These are phyloP conservation scores for Aspergillus sp. DNA, from an alignment of 2,329 filamentous ascomycete species.

Conservation along the genomic window DNA sequence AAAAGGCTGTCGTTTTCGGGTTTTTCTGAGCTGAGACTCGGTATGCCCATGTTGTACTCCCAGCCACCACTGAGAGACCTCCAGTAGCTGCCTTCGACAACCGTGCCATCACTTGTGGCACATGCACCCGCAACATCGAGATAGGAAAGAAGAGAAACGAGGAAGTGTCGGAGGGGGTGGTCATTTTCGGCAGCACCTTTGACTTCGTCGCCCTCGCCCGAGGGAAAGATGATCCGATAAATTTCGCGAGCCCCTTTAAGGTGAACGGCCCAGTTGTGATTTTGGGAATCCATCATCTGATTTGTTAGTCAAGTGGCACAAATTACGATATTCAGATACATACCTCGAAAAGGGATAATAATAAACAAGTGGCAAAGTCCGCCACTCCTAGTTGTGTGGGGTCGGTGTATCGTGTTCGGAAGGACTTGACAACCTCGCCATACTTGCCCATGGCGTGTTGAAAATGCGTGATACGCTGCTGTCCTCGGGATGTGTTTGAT, in stretches of 20 bases:
- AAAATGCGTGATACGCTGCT: constrained; percentile 29
- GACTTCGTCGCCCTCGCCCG: constrained; percentile 14
- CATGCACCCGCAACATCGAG: constrained; percentile 37
- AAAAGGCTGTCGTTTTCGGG: constrained; percentile 18
- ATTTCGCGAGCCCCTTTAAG: constrained; percentile 36
- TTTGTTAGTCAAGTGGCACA: constrained; percentile 1
- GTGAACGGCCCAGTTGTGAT: constrained; percentile 35
- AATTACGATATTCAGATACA: neutral
- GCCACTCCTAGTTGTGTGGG: constrained; percentile 20
- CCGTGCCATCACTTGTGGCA: constrained; percentile 31
- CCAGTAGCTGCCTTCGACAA: constrained; percentile 36
- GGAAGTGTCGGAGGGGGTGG: constrained; percentile 30
- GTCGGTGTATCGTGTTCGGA: constrained; percentile 22
- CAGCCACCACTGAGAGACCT: constrained; percentile 32
- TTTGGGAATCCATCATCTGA: constrained; percentile 36
- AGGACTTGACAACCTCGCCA: constrained; percentile 31
- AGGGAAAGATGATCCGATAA: constrained; percentile 28
- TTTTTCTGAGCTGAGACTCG: constrained; percentile 19
- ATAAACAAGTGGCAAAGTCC: constrained; percentile 31
- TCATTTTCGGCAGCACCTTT: constrained; percentile 26
- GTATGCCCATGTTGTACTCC: constrained; percentile 33
- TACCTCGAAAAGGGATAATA: constrained; percentile 32
- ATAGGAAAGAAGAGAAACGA: constrained; percentile 36
- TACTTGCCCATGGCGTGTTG: constrained; percentile 36
- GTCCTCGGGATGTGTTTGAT: constrained; percentile 31